Evolutionary conservation across 768 basidiomycete genomes (phyloP), one percentile per base, ranked within the genome.

Genomic region (Amanita pseudoporphyria): DNA sequence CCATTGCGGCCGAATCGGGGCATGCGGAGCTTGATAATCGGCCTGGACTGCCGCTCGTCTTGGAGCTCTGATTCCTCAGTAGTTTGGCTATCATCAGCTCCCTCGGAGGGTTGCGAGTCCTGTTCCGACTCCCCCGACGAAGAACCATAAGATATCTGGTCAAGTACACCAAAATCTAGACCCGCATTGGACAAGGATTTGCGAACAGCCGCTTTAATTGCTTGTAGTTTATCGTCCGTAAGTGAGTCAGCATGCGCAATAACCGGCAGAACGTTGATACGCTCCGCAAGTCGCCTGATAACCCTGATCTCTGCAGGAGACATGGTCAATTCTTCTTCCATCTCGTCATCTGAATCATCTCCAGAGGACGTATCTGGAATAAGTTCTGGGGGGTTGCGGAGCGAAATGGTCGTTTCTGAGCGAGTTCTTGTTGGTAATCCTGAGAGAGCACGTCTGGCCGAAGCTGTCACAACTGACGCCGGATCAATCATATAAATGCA

Each of bases 401-500:
- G 66, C 5, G 79, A 78, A 45, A 85, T 68, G 1, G 80, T 82
- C 31, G 78, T 71, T 54, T 85, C 81, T n/a, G 86, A 87, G 41
- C 75, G 78, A 37, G 77, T 72, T 59, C 74, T 78, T 31, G 65
- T 62, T 7, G 79, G 79, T 13, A 72, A 58, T 4, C 74, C 66
- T 2, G 75, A 71, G 48, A 69, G 67, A 1, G 71, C 71, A 45
- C 72, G 74, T 51, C 80, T 73, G 36, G 76, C 70, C 45, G 73
- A 64, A 30, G 68, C 65, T 3, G 78, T 74, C 70, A 78, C 72
- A 57, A 90, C 76, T 13, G 84, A 80, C 21, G 76, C 65, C 10
- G 89, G 88, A 59, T 91, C 87, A 58, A 90, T 74, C 77, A 90
- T 75, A 65, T 92, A 91, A 52, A 92, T 86, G 61, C 84, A 88